phyloP scores from a whole-genome alignment of 805 yeast genomes.

The Komagataella populi region DNA sequence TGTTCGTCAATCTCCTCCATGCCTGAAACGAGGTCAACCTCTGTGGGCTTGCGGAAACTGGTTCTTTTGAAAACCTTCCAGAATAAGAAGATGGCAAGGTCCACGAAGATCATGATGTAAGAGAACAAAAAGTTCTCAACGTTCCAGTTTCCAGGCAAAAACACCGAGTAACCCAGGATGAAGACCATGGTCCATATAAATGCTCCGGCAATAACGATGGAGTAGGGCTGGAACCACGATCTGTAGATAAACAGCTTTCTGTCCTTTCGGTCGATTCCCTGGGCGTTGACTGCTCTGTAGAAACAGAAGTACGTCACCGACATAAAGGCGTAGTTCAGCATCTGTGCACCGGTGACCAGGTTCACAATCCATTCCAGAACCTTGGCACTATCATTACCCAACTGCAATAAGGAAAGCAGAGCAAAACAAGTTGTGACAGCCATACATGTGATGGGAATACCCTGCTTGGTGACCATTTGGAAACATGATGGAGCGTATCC shows the following conservation, averaged over 20 bases:
- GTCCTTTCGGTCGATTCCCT: slow-evolving; percentile 23
- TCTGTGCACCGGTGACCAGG: slow-evolving; percentile 31
- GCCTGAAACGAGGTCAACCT: slow-evolving; percentile 24
- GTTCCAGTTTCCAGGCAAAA: slow-evolving; percentile 24
- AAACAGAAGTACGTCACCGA: slow-evolving; percentile 26
- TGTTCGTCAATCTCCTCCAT: slow-evolving; percentile 25
- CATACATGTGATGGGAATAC: slow-evolving; percentile 57
- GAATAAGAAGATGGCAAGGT: slow-evolving; percentile 19
- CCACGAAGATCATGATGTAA: slow-evolving; percentile 27
- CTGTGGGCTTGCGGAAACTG: slow-evolving; percentile 18
- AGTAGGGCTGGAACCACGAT: slow-evolving; percentile 27
- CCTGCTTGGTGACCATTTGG: slow-evolving; percentile 43
- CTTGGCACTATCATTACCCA: slow-evolving; percentile 18
- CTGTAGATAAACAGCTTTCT: slow-evolving; percentile 24
- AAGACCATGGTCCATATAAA: slow-evolving; percentile 18
- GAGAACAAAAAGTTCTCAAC: slow-evolving; percentile 24
- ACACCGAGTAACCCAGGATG: slow-evolving; percentile 23
- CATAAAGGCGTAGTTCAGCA: slow-evolving; percentile 33
- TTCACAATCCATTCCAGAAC: slow-evolving; percentile 32
- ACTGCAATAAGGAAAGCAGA: slow-evolving; percentile 46
- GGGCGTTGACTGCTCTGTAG: slow-evolving; percentile 25
- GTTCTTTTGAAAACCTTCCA: slow-evolving; percentile 25
- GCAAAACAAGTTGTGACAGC: slow-evolving; percentile 42
- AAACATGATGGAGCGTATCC: slow-evolving; percentile 65
- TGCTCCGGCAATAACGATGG: slow-evolving; percentile 16